Conservation (phyloP, 345 rosid genomes). For the Aquilaria yunnanensis region DNA sequence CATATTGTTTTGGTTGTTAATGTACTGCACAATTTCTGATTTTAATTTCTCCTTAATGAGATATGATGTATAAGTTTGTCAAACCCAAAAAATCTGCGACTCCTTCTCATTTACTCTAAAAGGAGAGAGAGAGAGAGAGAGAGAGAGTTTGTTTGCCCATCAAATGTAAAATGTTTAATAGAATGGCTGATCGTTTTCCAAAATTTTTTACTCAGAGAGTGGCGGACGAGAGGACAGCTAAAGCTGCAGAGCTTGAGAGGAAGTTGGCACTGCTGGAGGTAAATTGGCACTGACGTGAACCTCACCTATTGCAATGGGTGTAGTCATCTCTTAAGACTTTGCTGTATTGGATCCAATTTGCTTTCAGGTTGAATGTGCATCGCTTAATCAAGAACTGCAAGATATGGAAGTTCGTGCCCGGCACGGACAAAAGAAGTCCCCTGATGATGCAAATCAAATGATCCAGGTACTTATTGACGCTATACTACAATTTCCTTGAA, state of each 20-base stretch:
- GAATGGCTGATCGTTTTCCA: background rate
- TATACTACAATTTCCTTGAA: no score
- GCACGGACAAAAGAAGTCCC: conserved; percentile 81
- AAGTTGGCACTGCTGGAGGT: conserved; percentile 96
- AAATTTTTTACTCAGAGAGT: conserved; percentile 44
- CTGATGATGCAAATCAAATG: conserved; percentile 89
- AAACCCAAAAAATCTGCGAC: background rate
- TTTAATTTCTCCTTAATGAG: no score
- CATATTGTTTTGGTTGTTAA: no score
- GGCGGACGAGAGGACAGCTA: conserved; percentile 88
- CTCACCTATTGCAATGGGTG: background rate
- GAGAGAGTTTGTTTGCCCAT: no score
- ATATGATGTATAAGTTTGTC: background rate
- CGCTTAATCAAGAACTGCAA: conserved; percentile 91
- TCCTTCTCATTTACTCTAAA: background rate
- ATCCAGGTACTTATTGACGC: conserved; percentile 54
- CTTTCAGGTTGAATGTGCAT: conserved; percentile 74
- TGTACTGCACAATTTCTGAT: no score
- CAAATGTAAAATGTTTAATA: no score
- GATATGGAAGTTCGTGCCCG: conserved; percentile 86
- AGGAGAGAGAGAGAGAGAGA: no score
- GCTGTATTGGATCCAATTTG: conserved; percentile 16
- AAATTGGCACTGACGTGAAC: conserved; percentile 11
- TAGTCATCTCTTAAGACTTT: conserved; percentile 5
- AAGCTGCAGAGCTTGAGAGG: conserved; percentile 87